phyloP scores from a whole-genome alignment of 2,329 filamentous ascomycete species.

The Blastomyces silverae region DNA sequence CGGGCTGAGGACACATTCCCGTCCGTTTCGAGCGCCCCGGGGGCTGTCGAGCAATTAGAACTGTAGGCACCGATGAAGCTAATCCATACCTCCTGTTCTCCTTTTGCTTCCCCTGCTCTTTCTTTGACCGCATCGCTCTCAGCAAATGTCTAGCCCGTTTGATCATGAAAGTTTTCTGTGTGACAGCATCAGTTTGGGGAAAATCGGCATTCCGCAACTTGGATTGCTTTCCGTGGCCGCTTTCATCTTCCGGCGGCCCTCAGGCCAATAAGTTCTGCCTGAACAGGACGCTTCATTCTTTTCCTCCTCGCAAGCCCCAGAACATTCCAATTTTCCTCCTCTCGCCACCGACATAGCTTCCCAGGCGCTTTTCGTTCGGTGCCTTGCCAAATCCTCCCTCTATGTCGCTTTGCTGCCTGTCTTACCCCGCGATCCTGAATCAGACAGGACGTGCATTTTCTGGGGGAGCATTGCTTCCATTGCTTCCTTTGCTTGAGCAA shows the following conservation, averaged over 20 bases:
- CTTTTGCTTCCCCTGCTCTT: neutral
- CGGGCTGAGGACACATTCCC: neutral
- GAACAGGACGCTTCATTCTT: conserved; percentile 10
- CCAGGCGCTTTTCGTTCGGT: conserved; percentile 11
- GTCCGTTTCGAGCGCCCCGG: neutral
- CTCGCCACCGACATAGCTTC: neutral
- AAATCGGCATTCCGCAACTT: conserved; percentile 5
- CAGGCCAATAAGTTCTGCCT: conserved; percentile 12
- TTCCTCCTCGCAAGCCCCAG: neutral
- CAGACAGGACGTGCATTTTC: neutral
- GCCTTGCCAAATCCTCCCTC: conserved; percentile 8
- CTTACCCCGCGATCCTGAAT: conserved; percentile 5
- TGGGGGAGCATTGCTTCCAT: neutral
- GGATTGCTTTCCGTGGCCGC: conserved; percentile 4
- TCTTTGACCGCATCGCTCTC: neutral
- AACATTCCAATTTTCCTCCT: neutral
- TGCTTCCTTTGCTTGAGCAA: neutral
- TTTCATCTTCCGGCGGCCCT: neutral
- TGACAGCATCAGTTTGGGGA: neutral
- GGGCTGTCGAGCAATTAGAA: conserved; percentile 5
- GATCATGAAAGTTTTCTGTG: neutral
- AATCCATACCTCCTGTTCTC: neutral
- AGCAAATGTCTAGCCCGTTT: neutral
- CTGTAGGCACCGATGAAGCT: neutral
- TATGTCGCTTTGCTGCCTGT: conserved; percentile 10